Base-by-base conservation (phyloP, 371 early-diverging fungal species). In the Fennellomyces sp. region DNA sequence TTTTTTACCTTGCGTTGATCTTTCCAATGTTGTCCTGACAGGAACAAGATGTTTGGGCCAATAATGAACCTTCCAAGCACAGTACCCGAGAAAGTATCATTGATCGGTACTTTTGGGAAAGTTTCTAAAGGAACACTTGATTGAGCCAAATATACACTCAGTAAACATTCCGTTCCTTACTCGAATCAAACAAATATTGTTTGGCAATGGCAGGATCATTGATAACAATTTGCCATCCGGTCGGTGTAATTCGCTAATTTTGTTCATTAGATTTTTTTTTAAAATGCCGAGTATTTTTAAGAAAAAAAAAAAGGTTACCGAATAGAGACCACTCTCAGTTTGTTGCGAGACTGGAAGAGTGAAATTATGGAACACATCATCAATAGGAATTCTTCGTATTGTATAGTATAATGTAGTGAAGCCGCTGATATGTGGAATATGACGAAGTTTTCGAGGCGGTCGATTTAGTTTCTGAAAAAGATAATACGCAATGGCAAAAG, bases 11-110 rank as follows among this genome's bases (percentile, higher is more conserved):
- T 72, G 39, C 72, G 58, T 10, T 65, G 68, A 2, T 38, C 52
- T 41, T 52, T 65, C 72, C 72, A 72, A n/a, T 62, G 50, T 2
- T 65, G 56, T 3, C 63, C 72, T 25, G 62, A 65, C 13, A 60
- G 41, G 10, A 60, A 38, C 4, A 68, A 23, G 13, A 72, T 59
- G 25, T 72, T 72, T 30, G 58, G 56, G 1, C 57, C 59, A n/a
- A 65, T 56, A 49, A 66, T 42, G 29, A 63, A 68, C n/a, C 52
- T 47, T 8, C 45, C 30, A 7, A 59, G 30, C 12, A 72, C 39
- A 4, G 67, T 61, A 5, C 38, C 36, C 3, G 27, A 51, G 0
- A 41, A 28, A 0, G 31, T 29, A 5, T 26, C 23, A 3, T 41
- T 45, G 1, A 56, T 25, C 15, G 52, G 48, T 6, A 56, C 25